Evolutionary conservation across 2,329 filamentous ascomycete species (phyloP), one percentile per base, ranked within the genome.

Genomic region (Thelonectria rubi): DNA sequence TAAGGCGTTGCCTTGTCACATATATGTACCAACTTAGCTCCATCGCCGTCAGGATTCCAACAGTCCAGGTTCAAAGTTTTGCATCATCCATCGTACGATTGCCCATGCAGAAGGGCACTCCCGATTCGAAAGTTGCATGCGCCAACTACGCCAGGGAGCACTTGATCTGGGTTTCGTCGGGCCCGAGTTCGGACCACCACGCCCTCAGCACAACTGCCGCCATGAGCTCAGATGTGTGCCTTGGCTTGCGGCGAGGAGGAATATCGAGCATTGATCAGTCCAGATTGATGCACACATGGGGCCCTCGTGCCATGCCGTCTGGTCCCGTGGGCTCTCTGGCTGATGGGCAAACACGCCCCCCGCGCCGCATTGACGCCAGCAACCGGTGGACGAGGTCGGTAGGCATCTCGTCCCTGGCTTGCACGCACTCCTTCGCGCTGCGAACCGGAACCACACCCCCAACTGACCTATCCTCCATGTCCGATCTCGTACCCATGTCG

Each of bases 401-500:
- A 18, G 14, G 12, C 18, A 46, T 43, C 21, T 26, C 18, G 49
- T 24, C 40, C n/a, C 26, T 53, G 40, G 30, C 11, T 40, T 20
- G 20, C 32, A 17, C 26, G 57, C 32, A 34, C 32, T 34, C 14
- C 6, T 34, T 34, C 3, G 55, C 5, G 46, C 40, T 30, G 17
- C 39, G 17, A 42, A n/a, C 15, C 15, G 45, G 39, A 7, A 55
- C 40, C 46, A 47, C 46, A 15, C 37, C 52, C 42, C 40, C 50
- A 49, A 32, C 56, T 60, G 47, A 54, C 39, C 53, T 52, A 65
- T 59, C 52, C 47, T 51, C 50, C 47, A 55, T 63, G 43, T 61
- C n/a, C 50, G 50, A 69, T 68, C 64, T 67, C 30, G 52, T 59
- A 50, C 52, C 65, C 55, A 55, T 65, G 62, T 58, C 62, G 48